Percentiles rank a stretch among this genome's conserved stretches.
Conservation (phyloP, 1,284 basidiomycete genomes). For the Puccinia hordei region DNA sequence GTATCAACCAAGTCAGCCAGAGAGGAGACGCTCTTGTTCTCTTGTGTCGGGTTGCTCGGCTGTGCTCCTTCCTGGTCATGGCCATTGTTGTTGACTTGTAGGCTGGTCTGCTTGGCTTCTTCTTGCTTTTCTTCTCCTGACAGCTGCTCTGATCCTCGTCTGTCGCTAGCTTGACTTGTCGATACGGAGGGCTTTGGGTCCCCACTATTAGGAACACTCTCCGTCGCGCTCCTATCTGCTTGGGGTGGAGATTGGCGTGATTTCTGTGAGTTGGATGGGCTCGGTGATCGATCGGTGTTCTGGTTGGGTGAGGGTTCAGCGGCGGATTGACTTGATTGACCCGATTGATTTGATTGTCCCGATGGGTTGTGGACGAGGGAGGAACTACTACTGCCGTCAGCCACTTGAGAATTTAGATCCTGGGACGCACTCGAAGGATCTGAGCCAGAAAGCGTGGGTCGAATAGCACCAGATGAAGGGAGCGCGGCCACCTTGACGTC, state of each 20-base stretch:
- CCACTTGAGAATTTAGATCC: slow-evolving; percentile 29
- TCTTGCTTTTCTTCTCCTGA: slow-evolving; percentile 16
- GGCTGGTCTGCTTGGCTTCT: slow-evolving; percentile 10
- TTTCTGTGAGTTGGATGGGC: slow-evolving; percentile 40
- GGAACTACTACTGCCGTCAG: slow-evolving; percentile 42
- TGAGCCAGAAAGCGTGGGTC: slow-evolving; percentile 12
- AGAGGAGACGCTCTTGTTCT: slow-evolving; percentile 67
- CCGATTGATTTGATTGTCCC: slow-evolving; percentile 39
- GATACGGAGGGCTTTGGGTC: slow-evolving; percentile 9
- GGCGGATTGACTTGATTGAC: slow-evolving; percentile 25
- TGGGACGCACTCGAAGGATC: slow-evolving; percentile 23
- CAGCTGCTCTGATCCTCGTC: slow-evolving; percentile 1
- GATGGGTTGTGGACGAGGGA: slow-evolving; percentile 36
- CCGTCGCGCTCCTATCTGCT: slow-evolving; percentile 1
- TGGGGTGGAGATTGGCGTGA: slow-evolving; percentile 39
- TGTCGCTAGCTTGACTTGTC: background rate
- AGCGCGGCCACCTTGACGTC: slow-evolving; percentile 62
- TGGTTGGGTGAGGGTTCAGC: slow-evolving; percentile 15
- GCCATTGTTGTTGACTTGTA: slow-evolving; percentile 16
- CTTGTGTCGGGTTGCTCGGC: background rate
- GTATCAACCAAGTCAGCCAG: slow-evolving; percentile 90
- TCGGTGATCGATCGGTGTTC: slow-evolving; percentile 35
- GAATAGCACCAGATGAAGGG: slow-evolving; percentile 5
- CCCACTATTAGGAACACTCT: slow-evolving; percentile 14
- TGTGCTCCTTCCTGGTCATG: slow-evolving; percentile 16